These are phyloP conservation scores for Diplodia mutila DNA, from an alignment of 2,329 filamentous ascomycete genomes.

Conservation along the genomic window DNA sequence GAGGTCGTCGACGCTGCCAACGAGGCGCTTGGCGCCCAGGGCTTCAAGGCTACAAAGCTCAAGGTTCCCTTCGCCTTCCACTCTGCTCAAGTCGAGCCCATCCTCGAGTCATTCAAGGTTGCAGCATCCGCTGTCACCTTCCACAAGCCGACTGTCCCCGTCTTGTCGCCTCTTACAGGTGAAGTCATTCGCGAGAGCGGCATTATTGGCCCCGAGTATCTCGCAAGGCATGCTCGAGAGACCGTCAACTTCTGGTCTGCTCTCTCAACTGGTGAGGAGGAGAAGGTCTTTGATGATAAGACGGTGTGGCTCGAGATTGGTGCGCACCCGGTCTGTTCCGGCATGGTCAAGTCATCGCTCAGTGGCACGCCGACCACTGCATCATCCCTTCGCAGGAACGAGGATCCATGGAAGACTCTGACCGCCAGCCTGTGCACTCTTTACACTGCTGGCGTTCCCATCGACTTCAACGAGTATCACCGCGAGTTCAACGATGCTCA, in stretches of 20 bases:
- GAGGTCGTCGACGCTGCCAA: slow-evolving; percentile 61
- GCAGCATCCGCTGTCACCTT: slow-evolving; percentile 60
- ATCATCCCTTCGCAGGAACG: slow-evolving; percentile 65
- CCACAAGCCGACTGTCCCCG: slow-evolving; percentile 60
- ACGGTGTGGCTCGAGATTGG: slow-evolving; percentile 75
- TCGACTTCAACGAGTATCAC: slow-evolving; percentile 75
- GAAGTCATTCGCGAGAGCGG: slow-evolving; percentile 62
- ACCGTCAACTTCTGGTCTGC: slow-evolving; percentile 71
- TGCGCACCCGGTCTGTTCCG: slow-evolving; percentile 71
- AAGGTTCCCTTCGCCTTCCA: slow-evolving; percentile 71
- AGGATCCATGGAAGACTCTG: slow-evolving; percentile 68
- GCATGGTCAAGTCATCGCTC: slow-evolving; percentile 69
- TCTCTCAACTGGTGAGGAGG: slow-evolving; percentile 61
- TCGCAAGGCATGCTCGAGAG: slow-evolving; percentile 67
- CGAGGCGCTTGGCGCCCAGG: slow-evolving; percentile 54
- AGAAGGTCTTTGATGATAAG: slow-evolving; percentile 65
- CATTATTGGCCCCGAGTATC: slow-evolving; percentile 63
- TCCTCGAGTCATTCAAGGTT: slow-evolving; percentile 63
- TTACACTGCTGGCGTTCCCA: slow-evolving; percentile 62
- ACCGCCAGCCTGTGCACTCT: slow-evolving; percentile 61
- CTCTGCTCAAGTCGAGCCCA: slow-evolving; percentile 66
- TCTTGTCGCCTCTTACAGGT: slow-evolving; percentile 70
- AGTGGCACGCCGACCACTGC: slow-evolving; percentile 58
- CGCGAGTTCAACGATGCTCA: slow-evolving; percentile 62
- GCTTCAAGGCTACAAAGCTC: slow-evolving; percentile 65